phyloP scores from a whole-genome alignment of 192 early-diverging fungal genomes.

The Powellomyces hirtus region DNA sequence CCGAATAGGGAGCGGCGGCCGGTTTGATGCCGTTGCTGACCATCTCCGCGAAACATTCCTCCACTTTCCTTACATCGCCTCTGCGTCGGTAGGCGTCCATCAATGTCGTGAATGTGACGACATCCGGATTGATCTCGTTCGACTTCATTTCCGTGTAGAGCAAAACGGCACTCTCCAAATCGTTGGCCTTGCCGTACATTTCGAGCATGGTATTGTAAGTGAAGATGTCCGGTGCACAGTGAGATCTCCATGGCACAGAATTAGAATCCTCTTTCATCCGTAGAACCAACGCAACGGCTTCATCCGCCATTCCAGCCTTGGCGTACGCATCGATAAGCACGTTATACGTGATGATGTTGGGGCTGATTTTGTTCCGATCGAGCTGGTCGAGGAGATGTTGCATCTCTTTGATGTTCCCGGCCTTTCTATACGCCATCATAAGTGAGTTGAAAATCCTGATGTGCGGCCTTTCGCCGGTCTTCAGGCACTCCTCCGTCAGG shows the following conservation, averaged over 20 bases:
- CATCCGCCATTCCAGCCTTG: neutral
- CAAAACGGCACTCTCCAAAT: constrained; percentile 8
- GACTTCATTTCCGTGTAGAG: constrained; percentile 13
- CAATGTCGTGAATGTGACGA: constrained; percentile 25
- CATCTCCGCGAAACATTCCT: constrained; percentile 7
- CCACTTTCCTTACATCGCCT: neutral
- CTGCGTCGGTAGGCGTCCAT: constrained; percentile 15
- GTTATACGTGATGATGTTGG: constrained; percentile 24
- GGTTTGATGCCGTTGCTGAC: neutral
- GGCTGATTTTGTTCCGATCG: neutral
- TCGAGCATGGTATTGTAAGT: constrained; percentile 37
- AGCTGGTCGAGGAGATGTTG: neutral
- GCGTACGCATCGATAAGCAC: constrained; percentile 19
- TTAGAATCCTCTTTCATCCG: constrained; percentile 25
- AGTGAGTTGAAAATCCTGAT: constrained; percentile 19
- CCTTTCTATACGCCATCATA: constrained; percentile 2
- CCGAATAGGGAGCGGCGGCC: neutral
- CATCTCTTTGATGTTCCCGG: constrained; percentile 2
- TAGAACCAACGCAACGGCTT: constrained; percentile 5
- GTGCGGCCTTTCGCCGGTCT: neutral
- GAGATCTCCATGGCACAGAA: neutral
- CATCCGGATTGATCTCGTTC: constrained; percentile 18
- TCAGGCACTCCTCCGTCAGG: neutral
- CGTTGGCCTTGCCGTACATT: constrained; percentile 16
- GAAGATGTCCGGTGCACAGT: constrained; percentile 21